Conservation (phyloP, 129 eudicot species). For the Artemisia annua region DNA sequence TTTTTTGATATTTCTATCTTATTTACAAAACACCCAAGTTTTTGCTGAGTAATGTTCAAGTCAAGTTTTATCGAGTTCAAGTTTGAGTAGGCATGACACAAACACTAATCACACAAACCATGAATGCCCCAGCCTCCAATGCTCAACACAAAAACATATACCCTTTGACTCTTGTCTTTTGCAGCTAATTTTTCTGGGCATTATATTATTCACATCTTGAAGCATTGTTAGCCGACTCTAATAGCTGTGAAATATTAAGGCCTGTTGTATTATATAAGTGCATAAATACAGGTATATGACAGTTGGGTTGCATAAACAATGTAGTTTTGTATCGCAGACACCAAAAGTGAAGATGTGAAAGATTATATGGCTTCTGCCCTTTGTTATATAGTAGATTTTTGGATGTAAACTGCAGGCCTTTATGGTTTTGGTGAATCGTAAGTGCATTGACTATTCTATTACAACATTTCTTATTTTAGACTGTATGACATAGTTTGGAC, state of each 20-base stretch:
- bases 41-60: too few relatives aligned
- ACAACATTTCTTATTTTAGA: background rate
- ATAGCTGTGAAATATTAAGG: background rate
- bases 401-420: background rate
- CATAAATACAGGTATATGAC: background rate
- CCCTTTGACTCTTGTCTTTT: background rate
- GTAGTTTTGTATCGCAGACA: background rate
- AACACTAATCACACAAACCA: too few relatives aligned
- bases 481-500: too few relatives aligned
- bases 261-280: background rate
- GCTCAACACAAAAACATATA: too few relatives aligned
- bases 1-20: background rate
- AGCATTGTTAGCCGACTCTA: background rate
- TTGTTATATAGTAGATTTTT: background rate
- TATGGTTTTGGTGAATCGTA: background rate
- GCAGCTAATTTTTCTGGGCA: background rate
- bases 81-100: too few relatives aligned
- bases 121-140: too few relatives aligned
- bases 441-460: background rate
- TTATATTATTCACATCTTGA: background rate
- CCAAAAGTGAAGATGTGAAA: background rate
- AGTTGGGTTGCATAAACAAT: conserved; percentile 22
- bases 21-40: too few relatives aligned
- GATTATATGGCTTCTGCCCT: background rate
- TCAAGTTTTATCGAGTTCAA: too few relatives aligned